Base-by-base conservation (phyloP, 495 filamentous ascomycete genomes). In the Penicillium soppii region DNA sequence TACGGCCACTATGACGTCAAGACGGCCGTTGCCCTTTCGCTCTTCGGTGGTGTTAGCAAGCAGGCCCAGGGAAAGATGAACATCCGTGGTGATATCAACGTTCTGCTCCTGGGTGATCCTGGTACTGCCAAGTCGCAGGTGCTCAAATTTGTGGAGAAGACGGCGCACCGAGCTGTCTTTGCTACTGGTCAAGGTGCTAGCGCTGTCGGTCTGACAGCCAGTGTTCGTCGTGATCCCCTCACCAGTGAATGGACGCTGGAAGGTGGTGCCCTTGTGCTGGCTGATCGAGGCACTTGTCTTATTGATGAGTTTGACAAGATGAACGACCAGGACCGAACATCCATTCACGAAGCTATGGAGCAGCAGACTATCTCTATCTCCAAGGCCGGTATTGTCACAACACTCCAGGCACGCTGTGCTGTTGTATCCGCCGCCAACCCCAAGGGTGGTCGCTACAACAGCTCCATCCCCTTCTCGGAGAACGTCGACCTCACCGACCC, bases 261-360 rank as follows among this genome's bases (percentile, higher is more conserved):
- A 75, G 95, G 95, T 57, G 95, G 95, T 60, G 95, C 95, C 2
- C 76, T 99, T 16, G 95, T 99, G 46, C 81, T 99, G 29, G 95
- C 95, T 21, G 95, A 99, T 69, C 86, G 89, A 51, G 95, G 95
- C 36, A 95, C 90, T 29, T 99, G 95, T 65, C 77, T 99, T 25
- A 99, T 99, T 58, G 95, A 99, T 67, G 95, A 99, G 69, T 99
- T 99, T 69, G 95, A 99, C 81, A 99, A 99, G 79, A 99, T 99
- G 95, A 99, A 99, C 71, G 95, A 99, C 66, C 91, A 97, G 60
- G 95, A 99, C 67, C 79, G 94, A 36, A 99, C 95, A 1, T 95
- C 89, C 19, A 99, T 99, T 66, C 95, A 99, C 79, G 95, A 99
- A 78, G 95, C 95, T 50, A 99, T 99, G 95, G 95, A 99, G 69